Conservation (phyloP, 2,329 filamentous ascomycete species). For the Fusarium luffae region DNA sequence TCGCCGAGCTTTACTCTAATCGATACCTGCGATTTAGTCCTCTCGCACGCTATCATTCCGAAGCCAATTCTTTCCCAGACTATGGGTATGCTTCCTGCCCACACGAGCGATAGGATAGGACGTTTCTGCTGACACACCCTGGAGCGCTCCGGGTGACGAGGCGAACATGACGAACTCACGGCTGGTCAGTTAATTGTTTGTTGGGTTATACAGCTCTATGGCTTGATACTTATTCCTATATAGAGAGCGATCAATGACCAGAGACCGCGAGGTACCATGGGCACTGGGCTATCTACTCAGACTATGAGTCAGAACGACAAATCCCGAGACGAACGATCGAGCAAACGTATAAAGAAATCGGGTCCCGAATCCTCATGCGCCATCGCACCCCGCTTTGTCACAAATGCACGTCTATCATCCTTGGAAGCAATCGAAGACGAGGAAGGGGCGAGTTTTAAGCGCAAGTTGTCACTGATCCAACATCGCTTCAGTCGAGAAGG, state of each 20-base stretch:
- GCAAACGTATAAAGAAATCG: conserved; percentile 42
- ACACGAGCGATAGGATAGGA: conserved; percentile 12
- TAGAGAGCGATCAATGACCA: conserved; percentile 43
- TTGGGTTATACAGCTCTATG: background rate
- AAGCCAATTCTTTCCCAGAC: conserved; percentile 55
- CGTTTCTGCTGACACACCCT: conserved; percentile 33
- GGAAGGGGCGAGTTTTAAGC: background rate
- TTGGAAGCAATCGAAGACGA: conserved; percentile 32
- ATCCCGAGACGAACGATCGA: conserved; percentile 21
- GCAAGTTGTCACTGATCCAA: conserved; percentile 6
- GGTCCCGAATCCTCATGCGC: background rate
- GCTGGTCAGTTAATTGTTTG: conserved; percentile 44
- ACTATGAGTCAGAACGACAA: background rate
- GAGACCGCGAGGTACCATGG: conserved; percentile 40
- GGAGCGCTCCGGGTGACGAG: conserved; percentile 44
- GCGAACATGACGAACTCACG: conserved; percentile 30
- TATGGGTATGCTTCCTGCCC: conserved; percentile 52
- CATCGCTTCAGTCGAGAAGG: conserved; percentile 35
- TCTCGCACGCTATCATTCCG: conserved; percentile 51
- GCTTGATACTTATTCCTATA: conserved; percentile 20
- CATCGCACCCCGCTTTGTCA: conserved; percentile 7
- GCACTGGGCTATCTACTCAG: background rate
- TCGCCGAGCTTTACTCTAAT: conserved; percentile 22
- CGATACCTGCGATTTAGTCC: conserved; percentile 42
- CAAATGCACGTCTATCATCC: background rate